Conservation (phyloP, 257 asterid genomes). For the Rubia yunnanensis region DNA sequence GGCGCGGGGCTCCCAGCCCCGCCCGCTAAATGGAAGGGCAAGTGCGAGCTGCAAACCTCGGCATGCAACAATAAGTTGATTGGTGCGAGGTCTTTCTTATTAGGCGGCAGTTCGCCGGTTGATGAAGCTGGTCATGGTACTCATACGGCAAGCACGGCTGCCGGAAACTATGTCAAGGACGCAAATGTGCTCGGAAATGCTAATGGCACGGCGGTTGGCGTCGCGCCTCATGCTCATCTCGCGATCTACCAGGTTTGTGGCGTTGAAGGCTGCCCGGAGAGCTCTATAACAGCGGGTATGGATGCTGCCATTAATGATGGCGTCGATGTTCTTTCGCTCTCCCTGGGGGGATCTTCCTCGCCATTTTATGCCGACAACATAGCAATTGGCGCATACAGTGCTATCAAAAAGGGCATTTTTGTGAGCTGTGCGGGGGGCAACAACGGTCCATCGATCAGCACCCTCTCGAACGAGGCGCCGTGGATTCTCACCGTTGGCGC, state of each 20-base stretch:
- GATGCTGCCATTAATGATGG: slow-evolving; percentile 6
- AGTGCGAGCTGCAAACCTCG: neutral
- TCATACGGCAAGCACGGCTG: neutral
- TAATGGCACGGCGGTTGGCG: slow-evolving; percentile 5
- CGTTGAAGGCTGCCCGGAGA: neutral
- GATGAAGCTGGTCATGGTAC: slow-evolving; percentile 2
- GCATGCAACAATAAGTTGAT: slow-evolving; percentile 2
- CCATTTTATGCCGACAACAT: neutral
- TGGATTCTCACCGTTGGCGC: slow-evolving; percentile 9
- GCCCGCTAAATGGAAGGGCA: slow-evolving; percentile 6
- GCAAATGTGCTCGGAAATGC: slow-evolving; percentile 2
- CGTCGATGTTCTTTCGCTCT: neutral
- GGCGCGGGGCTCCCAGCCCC: neutral
- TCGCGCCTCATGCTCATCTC: slow-evolving; percentile 7
- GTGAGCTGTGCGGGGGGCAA: slow-evolving; percentile 9
- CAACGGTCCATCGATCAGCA: neutral
- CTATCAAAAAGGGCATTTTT: slow-evolving; percentile 4
- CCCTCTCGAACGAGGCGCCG: neutral
- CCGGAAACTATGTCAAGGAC: neutral
- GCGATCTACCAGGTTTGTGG: slow-evolving; percentile 1
- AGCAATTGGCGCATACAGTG: neutral
- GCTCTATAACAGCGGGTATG: neutral
- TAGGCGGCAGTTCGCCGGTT: neutral
- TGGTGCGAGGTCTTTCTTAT: neutral
- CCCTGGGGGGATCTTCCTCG: neutral